phyloP scores from a whole-genome alignment of 139 green algal genomes.

The Astrephomene gubernaculifera region DNA sequence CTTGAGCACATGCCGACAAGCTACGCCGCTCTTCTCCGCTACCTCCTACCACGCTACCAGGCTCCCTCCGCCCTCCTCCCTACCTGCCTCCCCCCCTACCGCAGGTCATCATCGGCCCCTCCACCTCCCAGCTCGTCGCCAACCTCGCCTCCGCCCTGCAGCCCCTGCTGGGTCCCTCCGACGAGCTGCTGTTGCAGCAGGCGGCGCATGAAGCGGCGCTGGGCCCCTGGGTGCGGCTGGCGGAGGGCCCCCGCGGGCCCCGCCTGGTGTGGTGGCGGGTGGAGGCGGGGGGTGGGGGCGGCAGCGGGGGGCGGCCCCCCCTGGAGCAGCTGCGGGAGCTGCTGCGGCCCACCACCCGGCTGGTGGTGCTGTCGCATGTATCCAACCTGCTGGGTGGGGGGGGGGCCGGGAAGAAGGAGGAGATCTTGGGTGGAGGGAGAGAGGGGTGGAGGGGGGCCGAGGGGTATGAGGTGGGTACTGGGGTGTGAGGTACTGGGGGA shows the following conservation, averaged over 20 bases:
- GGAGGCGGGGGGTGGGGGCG: background rate
- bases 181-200: slow-evolving; percentile 33
- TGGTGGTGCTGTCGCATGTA: slow-evolving; percentile 39
- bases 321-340: background rate
- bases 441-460: background rate
- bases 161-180: background rate
- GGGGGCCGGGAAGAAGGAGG: background rate
- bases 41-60: background rate
- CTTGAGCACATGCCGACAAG: too few relatives aligned
- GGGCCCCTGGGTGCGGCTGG: slow-evolving; percentile 26
- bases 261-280: slow-evolving; percentile 33
- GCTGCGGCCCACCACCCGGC: background rate
- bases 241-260: background rate
- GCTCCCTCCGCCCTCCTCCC: background rate
- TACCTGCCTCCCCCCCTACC: background rate
- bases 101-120: slow-evolving; percentile 30
- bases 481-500: background rate
- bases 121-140: slow-evolving; percentile 33
- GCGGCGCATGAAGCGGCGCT: too few relatives aligned
- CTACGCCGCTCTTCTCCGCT: too few relatives aligned
- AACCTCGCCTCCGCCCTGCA: slow-evolving; percentile 10
- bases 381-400: slow-evolving; percentile 37
- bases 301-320: background rate
- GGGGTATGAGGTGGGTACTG: background rate
- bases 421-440: background rate